Conservation (phyloP, 176 grass and related monocot genomes). For the Hordeum marinum region DNA sequence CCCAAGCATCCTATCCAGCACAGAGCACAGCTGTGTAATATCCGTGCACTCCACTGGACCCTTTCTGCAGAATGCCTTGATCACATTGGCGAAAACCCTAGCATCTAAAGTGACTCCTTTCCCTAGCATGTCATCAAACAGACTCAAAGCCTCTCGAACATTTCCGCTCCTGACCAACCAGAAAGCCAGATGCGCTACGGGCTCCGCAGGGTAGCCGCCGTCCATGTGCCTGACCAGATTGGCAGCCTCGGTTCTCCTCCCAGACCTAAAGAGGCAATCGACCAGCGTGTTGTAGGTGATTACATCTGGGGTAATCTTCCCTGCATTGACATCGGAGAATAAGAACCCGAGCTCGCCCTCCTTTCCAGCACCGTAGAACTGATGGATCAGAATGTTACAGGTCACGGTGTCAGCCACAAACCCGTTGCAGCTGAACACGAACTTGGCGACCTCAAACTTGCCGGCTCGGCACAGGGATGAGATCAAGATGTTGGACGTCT, state of each 20-base stretch:
- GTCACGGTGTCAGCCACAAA: constrained; percentile 77
- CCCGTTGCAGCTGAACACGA: constrained; percentile 51
- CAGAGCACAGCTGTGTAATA: constrained; percentile 47
- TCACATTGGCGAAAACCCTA: constrained; percentile 59
- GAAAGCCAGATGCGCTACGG: constrained; percentile 56
- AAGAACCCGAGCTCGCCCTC: constrained; percentile 59
- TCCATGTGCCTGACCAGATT: constrained; percentile 60
- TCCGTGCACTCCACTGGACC: constrained; percentile 51
- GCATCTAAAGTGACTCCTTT: constrained; percentile 62
- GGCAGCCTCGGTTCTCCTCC: constrained; percentile 48
- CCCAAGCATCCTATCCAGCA: constrained; percentile 77
- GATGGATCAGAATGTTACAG: constrained; percentile 77
- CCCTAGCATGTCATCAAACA: constrained; percentile 69
- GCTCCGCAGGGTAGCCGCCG: constrained; percentile 43
- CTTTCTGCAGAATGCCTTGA: constrained; percentile 77
- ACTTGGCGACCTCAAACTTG: constrained; percentile 59
- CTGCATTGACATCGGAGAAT: constrained; percentile 39
- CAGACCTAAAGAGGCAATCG: constrained; percentile 71
- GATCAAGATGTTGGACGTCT: constrained; percentile 78
- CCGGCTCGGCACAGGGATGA: constrained; percentile 67
- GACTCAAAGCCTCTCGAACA: constrained; percentile 32
- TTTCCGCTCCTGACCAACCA: constrained; percentile 71
- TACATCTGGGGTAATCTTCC: constrained; percentile 54
- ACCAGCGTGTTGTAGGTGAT: constrained; percentile 60
- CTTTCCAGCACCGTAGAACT: constrained; percentile 56